Conservation (phyloP, 768 basidiomycete species). For the Lentinula detonsa region DNA sequence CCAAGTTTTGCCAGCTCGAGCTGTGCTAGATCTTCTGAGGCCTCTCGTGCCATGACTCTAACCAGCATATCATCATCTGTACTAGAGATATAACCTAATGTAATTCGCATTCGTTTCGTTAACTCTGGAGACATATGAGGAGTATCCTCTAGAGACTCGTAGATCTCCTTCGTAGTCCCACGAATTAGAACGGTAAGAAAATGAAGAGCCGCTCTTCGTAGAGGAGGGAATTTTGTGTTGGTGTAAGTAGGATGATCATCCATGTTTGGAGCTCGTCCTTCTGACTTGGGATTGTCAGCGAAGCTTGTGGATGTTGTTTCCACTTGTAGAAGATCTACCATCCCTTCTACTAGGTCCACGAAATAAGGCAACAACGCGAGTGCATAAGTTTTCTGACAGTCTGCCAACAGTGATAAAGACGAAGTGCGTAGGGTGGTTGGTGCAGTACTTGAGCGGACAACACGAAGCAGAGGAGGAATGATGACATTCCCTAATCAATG, state of each 20-base stretch:
- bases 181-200: slow-evolving; percentile 68
- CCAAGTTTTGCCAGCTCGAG: slow-evolving; percentile 42
- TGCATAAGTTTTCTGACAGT: slow-evolving; percentile 60
- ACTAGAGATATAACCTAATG: slow-evolving; percentile 61
- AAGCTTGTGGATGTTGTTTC: slow-evolving; percentile 36
- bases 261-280: slow-evolving; percentile 25
- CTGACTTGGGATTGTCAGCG: slow-evolving; percentile 13
- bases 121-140: slow-evolving; percentile 28
- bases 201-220: slow-evolving; percentile 84
- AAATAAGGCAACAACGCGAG: slow-evolving; percentile 59
- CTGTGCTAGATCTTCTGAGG: slow-evolving; percentile 45
- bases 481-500: slow-evolving; percentile 53
- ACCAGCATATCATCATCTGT: slow-evolving; percentile 72
- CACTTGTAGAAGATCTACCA: slow-evolving; percentile 73
- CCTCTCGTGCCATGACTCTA: slow-evolving; percentile 72
- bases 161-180: slow-evolving; percentile 45
- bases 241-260: slow-evolving; percentile 54
- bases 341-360: slow-evolving; percentile 54
- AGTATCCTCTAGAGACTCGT: slow-evolving; percentile 30
- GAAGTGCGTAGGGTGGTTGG: slow-evolving; percentile 72
- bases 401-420: slow-evolving; percentile 58
- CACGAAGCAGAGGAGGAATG: slow-evolving; percentile 62
- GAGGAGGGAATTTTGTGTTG: slow-evolving; percentile 65
- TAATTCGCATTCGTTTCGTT: slow-evolving; percentile 47
- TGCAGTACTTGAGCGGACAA: slow-evolving; percentile 51